phyloP scores from a whole-genome alignment of 495 filamentous ascomycete species.

The Sphaerosporella brunnea region DNA sequence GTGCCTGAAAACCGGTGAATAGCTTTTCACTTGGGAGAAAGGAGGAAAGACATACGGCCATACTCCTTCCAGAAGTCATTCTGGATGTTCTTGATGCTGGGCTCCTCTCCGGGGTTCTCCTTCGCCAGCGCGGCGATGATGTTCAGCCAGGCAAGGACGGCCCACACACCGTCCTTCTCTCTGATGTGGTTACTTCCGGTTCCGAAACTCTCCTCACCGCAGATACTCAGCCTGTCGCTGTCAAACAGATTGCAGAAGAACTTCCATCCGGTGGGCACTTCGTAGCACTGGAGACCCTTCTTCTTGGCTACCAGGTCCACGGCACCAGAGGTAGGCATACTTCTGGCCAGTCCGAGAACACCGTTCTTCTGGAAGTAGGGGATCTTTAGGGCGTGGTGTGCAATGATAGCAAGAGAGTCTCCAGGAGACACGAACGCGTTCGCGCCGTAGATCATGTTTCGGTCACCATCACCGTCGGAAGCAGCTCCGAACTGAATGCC shows the following conservation, averaged over 20 bases:
- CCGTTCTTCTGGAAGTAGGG: slow-evolving; percentile 96
- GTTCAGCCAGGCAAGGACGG: slow-evolving; percentile 92
- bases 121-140: slow-evolving; percentile 90
- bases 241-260: slow-evolving; percentile 99
- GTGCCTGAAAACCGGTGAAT: slow-evolving; percentile 34
- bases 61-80: slow-evolving; percentile 94
- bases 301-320: slow-evolving; percentile 90
- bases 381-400: slow-evolving; percentile 84
- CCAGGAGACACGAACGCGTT: slow-evolving; percentile 92
- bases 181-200: slow-evolving; percentile 98
- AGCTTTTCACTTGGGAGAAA: background rate
- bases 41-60: slow-evolving; percentile 35
- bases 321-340: slow-evolving; percentile 91
- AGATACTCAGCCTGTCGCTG: slow-evolving; percentile 93
- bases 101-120: slow-evolving; percentile 47
- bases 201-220: slow-evolving; percentile 93
- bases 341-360: slow-evolving; percentile 82
- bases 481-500: slow-evolving; percentile 90
- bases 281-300: slow-evolving; percentile 80
- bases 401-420: slow-evolving; percentile 92
- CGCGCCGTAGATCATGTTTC: slow-evolving; percentile 99
- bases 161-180: slow-evolving; percentile 97
- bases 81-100: slow-evolving; percentile 89
- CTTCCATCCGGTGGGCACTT: slow-evolving; percentile 98
- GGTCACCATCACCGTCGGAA: slow-evolving; percentile 90